These are phyloP conservation scores for Eucalyptus pumila DNA, from an alignment of 345 rosid species.

Conservation along the genomic window DNA sequence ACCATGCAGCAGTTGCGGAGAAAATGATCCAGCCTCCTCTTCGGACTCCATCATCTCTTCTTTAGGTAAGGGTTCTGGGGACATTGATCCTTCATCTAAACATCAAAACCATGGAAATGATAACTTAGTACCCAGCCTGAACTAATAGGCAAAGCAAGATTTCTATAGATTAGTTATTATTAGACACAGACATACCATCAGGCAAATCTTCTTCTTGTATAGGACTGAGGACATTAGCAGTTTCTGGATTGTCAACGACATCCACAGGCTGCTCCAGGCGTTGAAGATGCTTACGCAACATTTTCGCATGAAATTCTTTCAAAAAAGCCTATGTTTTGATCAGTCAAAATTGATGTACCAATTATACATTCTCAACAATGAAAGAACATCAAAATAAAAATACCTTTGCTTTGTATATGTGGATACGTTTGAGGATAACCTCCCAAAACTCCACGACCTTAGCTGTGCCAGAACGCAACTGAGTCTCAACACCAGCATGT, in stretches of 20 bases:
- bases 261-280: conserved; percentile 63
- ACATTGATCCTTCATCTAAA: conserved; percentile 40
- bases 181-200: conserved; percentile 6
- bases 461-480: conserved; percentile 82
- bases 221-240: conserved; percentile 12
- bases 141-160: neutral
- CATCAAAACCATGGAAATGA: neutral
- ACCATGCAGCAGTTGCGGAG: conserved; percentile 79
- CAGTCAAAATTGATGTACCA: neutral
- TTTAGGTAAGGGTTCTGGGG: conserved; percentile 46
- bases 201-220: conserved; percentile 41
- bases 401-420: conserved; percentile 96
- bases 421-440: conserved; percentile 82
- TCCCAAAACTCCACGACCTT: conserved; percentile 99
- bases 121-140: neutral
- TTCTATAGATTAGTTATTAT: neutral
- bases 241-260: conserved; percentile 29
- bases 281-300: conserved; percentile 66
- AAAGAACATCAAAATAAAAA: neutral
- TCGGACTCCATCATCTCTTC: conserved; percentile 48
- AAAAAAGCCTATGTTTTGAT: conserved; percentile 57
- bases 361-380: neutral
- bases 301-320: conserved; percentile 84
- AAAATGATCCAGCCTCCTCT: conserved; percentile 75
- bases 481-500: conserved; percentile 58